These are phyloP conservation scores for Wilhelminamyces savonicus DNA, from an alignment of 805 yeast species.

Conservation along the genomic window DNA sequence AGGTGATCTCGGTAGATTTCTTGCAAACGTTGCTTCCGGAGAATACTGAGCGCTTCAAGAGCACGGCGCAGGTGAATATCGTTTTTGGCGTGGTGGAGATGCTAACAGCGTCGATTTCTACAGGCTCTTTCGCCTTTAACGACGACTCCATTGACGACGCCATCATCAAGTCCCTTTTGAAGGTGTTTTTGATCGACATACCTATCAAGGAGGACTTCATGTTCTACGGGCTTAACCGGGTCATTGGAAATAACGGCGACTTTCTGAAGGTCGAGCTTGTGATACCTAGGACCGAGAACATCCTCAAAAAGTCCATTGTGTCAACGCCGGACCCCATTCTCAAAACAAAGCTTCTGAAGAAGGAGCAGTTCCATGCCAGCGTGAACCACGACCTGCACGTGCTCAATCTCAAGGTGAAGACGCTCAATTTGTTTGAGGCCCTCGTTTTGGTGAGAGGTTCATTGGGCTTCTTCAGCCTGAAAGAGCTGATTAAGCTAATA, in stretches of 20 bases:
- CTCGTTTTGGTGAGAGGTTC: conserved; percentile 23
- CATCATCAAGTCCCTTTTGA: conserved; percentile 23
- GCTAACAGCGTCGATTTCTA: conserved; percentile 36
- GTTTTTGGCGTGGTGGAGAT: conserved; percentile 50
- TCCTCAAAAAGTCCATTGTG: conserved; percentile 3
- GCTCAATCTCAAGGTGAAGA: conserved; percentile 37
- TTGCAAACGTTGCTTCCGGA: conserved; percentile 40
- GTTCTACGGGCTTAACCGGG: conserved; percentile 49
- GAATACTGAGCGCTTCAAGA: conserved; percentile 37
- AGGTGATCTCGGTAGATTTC: conserved; percentile 22
- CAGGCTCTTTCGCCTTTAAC: conserved; percentile 19
- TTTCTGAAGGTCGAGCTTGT: conserved; percentile 35
- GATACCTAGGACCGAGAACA: conserved; percentile 22
- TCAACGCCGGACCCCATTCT: conserved; percentile 7
- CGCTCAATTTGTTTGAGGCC: conserved; percentile 45
- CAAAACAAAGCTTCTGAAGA: background rate
- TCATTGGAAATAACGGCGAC: conserved; percentile 46
- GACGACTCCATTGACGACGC: conserved; percentile 5
- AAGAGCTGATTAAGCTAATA: conserved; percentile 33
- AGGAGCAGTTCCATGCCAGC: conserved; percentile 10
- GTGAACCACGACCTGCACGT: conserved; percentile 38
- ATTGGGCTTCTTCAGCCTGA: conserved; percentile 23
- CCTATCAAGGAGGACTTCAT: conserved; percentile 34
- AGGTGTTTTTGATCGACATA: conserved; percentile 35
- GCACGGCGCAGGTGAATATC: conserved; percentile 39